phyloP scores from a whole-genome alignment of 257 asterid species.

The Solanum chiquidenum region DNA sequence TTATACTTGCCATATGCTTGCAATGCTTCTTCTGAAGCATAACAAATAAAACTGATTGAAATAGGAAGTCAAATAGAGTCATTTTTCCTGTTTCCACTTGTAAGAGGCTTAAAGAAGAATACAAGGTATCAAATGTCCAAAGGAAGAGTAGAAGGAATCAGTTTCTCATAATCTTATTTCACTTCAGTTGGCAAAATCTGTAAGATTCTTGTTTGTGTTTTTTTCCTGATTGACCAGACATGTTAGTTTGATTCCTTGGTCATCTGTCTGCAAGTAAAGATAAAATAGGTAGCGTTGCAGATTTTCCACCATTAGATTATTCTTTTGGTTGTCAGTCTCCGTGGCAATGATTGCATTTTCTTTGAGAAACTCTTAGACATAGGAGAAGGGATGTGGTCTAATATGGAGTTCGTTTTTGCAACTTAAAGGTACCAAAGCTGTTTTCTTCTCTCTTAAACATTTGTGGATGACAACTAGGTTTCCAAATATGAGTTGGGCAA shows the following conservation, averaged over 20 bases:
- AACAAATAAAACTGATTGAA: background rate
- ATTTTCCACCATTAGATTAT: background rate
- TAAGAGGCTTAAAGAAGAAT: background rate
- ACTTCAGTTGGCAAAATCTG: background rate
- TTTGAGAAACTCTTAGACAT: background rate
- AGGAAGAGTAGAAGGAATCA: background rate
- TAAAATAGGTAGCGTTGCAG: background rate
- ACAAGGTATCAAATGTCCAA: background rate
- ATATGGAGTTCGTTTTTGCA: background rate
- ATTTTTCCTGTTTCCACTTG: background rate
- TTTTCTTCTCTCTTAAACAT: slow-evolving; percentile 7
- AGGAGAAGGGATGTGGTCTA: background rate
- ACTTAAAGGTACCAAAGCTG: background rate
- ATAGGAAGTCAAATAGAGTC: background rate
- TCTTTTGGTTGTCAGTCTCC: background rate
- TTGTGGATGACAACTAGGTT: slow-evolving; percentile 33
- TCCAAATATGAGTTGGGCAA: slow-evolving; percentile 69
- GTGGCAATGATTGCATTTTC: background rate
- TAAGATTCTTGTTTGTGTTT: background rate
- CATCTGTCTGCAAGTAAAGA: background rate
- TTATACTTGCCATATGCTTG: background rate
- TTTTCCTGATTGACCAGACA: background rate
- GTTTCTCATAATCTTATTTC: background rate
- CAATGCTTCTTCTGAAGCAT: background rate
- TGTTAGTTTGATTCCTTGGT: background rate